Evolutionary conservation across 2,329 filamentous ascomycete species (phyloP).

Genomic region (Beauveria scarabaeidicola): DNA sequence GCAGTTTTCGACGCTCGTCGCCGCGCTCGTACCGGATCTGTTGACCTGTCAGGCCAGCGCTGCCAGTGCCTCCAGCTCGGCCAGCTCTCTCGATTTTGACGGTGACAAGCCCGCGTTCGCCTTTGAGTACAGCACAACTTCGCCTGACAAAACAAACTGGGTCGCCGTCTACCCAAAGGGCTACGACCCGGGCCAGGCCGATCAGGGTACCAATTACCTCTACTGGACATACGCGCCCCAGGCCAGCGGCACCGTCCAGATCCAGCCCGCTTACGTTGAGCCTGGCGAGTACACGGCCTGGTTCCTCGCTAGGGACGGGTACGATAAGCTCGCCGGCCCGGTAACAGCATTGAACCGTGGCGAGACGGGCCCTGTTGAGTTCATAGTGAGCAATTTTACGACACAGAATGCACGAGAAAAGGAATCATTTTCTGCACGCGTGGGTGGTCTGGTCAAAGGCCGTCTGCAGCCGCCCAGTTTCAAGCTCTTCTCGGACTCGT

Average conservation of each 20-base stretch:
- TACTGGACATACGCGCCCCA: slow-evolving; percentile 18
- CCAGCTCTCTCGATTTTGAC: slow-evolving; percentile 2
- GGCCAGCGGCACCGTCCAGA: slow-evolving; percentile 11
- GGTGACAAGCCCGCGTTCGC: slow-evolving; percentile 13
- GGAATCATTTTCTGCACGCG: slow-evolving; percentile 23
- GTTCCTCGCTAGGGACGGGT: slow-evolving; percentile 1
- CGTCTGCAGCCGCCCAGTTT: slow-evolving; percentile 16
- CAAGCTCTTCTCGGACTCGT: slow-evolving; percentile 20
- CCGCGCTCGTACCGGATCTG: not conserved
- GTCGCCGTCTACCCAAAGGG: slow-evolving; percentile 17
- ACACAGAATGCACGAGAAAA: slow-evolving; percentile 29
- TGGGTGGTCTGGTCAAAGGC: slow-evolving; percentile 26
- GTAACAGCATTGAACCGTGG: not conserved
- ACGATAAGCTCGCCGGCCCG: not conserved
- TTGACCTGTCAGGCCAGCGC: not conserved
- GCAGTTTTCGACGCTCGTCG: not conserved
- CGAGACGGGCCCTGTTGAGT: slow-evolving; percentile 16
- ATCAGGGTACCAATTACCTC: slow-evolving; percentile 12
- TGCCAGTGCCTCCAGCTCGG: not conserved
- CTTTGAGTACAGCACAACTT: slow-evolving; percentile 16
- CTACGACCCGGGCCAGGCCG: slow-evolving; percentile 14
- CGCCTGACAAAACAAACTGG: slow-evolving; percentile 18
- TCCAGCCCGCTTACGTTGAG: not conserved
- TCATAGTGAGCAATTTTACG: slow-evolving; percentile 22
- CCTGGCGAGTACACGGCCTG: slow-evolving; percentile 6